Percentiles rank a stretch among this genome's conserved stretches.
phyloP scores from a whole-genome alignment of 345 rosid species.

The Laguncularia racemosa region DNA sequence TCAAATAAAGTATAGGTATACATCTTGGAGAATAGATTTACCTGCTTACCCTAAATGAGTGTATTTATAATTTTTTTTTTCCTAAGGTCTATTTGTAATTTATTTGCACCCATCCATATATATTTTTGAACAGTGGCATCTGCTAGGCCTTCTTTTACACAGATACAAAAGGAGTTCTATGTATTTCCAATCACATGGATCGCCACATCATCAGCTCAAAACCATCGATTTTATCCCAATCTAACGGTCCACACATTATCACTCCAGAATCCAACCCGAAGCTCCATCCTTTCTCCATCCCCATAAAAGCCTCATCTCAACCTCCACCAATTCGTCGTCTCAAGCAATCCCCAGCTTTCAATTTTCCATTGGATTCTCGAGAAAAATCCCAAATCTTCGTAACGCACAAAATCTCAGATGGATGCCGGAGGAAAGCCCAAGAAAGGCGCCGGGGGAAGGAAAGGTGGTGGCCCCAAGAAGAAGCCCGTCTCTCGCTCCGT shows the following conservation, averaged over 20 bases:
- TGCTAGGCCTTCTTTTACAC: no score
- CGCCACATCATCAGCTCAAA: constrained; percentile 8
- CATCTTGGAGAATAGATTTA: no score
- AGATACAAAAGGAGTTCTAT: no score
- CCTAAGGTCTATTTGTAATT: no score
- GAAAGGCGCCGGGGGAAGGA: constrained; percentile 67
- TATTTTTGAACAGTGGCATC: no score
- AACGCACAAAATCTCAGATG: constrained; percentile 17
- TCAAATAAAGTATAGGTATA: no score
- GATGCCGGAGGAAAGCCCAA: constrained; percentile 45
- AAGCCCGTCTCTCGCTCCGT: constrained; percentile 74
- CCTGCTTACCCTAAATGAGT: no score
- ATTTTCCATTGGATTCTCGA: background rate
- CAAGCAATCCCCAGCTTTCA: background rate
- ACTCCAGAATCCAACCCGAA: constrained; percentile 2
- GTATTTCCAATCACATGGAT: background rate
- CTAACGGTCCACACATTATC: constrained; percentile 4
- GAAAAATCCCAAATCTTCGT: no score
- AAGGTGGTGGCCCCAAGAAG: constrained; percentile 69
- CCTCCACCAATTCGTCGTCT: background rate
- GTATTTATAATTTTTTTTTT: no score
- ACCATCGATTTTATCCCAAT: constrained; percentile 3
- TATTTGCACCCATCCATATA: no score
- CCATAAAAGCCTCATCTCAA: constrained; percentile 4
- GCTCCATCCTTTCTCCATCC: background rate